phyloP scores from a whole-genome alignment of 2,329 filamentous ascomycete species.

The Alternaria arbusti region DNA sequence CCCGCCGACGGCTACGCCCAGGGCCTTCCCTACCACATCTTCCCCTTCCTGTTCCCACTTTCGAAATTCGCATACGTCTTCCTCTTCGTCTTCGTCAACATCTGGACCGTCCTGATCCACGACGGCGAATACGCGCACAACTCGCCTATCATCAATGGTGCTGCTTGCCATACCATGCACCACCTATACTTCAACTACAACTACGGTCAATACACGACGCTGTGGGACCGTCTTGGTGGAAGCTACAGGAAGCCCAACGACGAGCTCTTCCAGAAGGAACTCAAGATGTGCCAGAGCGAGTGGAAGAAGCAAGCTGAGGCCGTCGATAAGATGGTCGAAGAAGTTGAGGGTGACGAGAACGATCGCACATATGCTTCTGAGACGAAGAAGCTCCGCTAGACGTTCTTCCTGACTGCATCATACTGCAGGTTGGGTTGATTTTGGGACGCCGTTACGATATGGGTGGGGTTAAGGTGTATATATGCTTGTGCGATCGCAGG shows the following conservation, averaged over 20 bases:
- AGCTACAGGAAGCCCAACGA: slow-evolving; percentile 87
- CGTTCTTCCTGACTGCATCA: not conserved
- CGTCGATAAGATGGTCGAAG: slow-evolving; percentile 76
- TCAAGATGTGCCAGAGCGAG: slow-evolving; percentile 81
- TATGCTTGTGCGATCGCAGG: slow-evolving; percentile 6
- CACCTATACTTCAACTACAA: slow-evolving; percentile 77
- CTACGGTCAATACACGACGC: slow-evolving; percentile 91
- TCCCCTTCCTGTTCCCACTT: slow-evolving; percentile 89
- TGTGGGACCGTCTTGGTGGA: slow-evolving; percentile 87
- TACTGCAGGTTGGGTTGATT: not conserved
- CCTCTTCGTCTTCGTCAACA: slow-evolving; percentile 90
- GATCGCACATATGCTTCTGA: slow-evolving; percentile 52
- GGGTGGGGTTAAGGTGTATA: not conserved
- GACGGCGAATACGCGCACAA: slow-evolving; percentile 94
- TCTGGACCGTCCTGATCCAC: slow-evolving; percentile 96
- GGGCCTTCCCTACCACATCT: slow-evolving; percentile 89
- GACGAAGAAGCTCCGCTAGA: slow-evolving; percentile 47
- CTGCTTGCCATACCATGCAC: slow-evolving; percentile 91
- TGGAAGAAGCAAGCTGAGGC: slow-evolving; percentile 80
- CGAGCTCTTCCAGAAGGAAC: slow-evolving; percentile 82
- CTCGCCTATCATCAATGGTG: slow-evolving; percentile 89
- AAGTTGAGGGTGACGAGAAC: slow-evolving; percentile 68
- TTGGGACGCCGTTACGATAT: slow-evolving; percentile 11
- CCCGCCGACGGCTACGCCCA: slow-evolving; percentile 90
- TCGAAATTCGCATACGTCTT: slow-evolving; percentile 88